Conservation (phyloP, 2,329 filamentous ascomycete species). For the Ilyonectria destructans region DNA sequence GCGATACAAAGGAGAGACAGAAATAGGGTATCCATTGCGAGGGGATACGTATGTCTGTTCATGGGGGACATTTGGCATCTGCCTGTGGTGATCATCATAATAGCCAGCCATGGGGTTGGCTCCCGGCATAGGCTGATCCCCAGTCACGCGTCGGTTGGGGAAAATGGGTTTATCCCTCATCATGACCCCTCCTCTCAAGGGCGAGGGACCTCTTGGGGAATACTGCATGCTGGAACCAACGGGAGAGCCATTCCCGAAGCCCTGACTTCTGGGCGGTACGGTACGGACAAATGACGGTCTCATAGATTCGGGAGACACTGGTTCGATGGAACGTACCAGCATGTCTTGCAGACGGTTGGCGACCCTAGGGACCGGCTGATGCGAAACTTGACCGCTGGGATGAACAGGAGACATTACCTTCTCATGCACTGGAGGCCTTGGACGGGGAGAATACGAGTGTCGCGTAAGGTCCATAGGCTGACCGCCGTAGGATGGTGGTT, state of each 20-base stretch:
- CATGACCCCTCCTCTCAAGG: slow-evolving; percentile 38
- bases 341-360: slow-evolving; percentile 57
- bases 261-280: slow-evolving; percentile 50
- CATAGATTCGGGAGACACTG: slow-evolving; percentile 56
- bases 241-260: slow-evolving; percentile 41
- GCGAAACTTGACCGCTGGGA: slow-evolving; percentile 40
- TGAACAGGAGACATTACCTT: slow-evolving; percentile 49
- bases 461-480: slow-evolving; percentile 37
- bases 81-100: slow-evolving; percentile 32
- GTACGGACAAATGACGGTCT: slow-evolving; percentile 55
- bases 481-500: slow-evolving; percentile 37
- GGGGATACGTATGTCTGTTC: slow-evolving; percentile 32
- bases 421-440: slow-evolving; percentile 34
- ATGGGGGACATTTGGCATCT: slow-evolving; percentile 19
- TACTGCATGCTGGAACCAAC: slow-evolving; percentile 41
- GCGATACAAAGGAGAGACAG: slow-evolving; percentile 32
- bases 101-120: slow-evolving; percentile 24
- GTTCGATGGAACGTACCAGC: slow-evolving; percentile 65
- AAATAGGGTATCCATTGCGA: slow-evolving; percentile 28
- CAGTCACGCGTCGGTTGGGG: slow-evolving; percentile 34
- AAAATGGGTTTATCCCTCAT: slow-evolving; percentile 40
- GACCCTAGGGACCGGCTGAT: slow-evolving; percentile 38
- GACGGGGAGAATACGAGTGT: slow-evolving; percentile 41
- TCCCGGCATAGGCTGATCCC: slow-evolving; percentile 32
- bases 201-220: slow-evolving; percentile 41